Base-by-base conservation (phyloP, 306 rosid genomes). In the Hippophae rhamnoides region DNA sequence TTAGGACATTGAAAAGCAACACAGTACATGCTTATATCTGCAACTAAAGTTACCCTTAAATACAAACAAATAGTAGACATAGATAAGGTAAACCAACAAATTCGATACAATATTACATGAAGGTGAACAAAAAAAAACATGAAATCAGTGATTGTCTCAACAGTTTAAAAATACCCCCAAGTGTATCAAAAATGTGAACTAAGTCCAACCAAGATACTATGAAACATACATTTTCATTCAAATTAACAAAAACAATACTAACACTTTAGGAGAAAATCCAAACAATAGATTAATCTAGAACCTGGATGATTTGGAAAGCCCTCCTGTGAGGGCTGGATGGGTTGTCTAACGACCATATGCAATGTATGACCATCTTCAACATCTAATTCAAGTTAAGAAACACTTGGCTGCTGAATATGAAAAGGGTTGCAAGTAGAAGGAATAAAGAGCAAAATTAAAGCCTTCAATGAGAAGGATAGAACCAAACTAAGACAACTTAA, bases 301-400 rank as follows among this genome's bases (percentile, higher is more conserved):
- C 99, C 99, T 86, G 89, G 69, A 77, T 75, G 72, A 83, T 65
- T 66, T 54, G 70, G 68, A 62, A 80, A 72, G 57, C 78, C 78
- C 73, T 85, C 97, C 5, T 82, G 56, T 18, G 80, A 79, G 50
- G 77, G 74, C 47, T 83, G 78, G 70, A 76, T 57, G 56, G 97
- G 90, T 54, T 93, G 95, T 79, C 99, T 84, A 64, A 74, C 85
- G 73, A 93, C 96, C 87, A 93, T 38, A 79, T 89, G 99, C 78
- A 93, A 84, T 75, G 99, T 93, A 71, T 93, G 97, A 66, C 99
- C 99, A 74, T 93, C 99, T 76, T 93, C 99, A 72, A 93, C 99
- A 70, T 93, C 99, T 93, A 69, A 73, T 60, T 69, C 52, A 50
- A 56, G 78, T 88, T 81, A 88, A 69, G 79, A 70, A 84, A 67